Percentiles rank a stretch among this genome's conserved stretches.
Evolutionary conservation across 495 filamentous ascomycete species (phyloP).

Genomic region (Neurospora tetraspora): DNA sequence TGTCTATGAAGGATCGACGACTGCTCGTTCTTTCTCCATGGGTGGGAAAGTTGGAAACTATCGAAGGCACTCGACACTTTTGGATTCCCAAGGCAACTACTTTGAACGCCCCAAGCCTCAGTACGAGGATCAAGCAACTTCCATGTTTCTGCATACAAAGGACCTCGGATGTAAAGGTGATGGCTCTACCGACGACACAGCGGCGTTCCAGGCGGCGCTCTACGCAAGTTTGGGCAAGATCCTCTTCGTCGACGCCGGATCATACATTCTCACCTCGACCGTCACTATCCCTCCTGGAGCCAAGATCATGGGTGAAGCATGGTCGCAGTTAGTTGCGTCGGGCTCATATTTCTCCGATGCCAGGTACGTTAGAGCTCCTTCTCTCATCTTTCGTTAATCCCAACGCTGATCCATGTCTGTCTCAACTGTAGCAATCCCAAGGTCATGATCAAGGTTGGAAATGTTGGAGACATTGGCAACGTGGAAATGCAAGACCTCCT

Average conservation of each 20-base stretch:
- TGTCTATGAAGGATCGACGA: slow-evolving; percentile 13
- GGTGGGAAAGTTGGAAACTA: slow-evolving; percentile 44
- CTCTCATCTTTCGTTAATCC: not conserved
- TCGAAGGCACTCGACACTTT: slow-evolving; percentile 38
- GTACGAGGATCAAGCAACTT: slow-evolving; percentile 38
- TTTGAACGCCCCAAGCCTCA: slow-evolving; percentile 56
- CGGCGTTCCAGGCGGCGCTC: not conserved
- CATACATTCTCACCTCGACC: slow-evolving; percentile 25
- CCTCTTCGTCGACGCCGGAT: slow-evolving; percentile 17
- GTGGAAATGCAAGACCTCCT: slow-evolving; percentile 74
- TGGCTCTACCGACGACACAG: not conserved
- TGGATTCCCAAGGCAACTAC: slow-evolving; percentile 34
- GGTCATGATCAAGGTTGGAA: slow-evolving; percentile 61
- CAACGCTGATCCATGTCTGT: too few species aligned
- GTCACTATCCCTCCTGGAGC: slow-evolving; percentile 41
- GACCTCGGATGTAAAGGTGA: not conserved
- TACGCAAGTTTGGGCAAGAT: slow-evolving; percentile 16
- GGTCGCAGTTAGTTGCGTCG: slow-evolving; percentile 23
- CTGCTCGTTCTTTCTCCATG: slow-evolving; percentile 59
- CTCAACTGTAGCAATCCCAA: slow-evolving; percentile 52
- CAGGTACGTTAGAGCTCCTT: not conserved
- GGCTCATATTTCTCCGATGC: slow-evolving; percentile 36
- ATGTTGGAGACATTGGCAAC: slow-evolving; percentile 57
- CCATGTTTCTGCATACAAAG: slow-evolving; percentile 3
- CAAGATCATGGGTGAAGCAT: slow-evolving; percentile 32